These are phyloP conservation scores for Pyronema omphalodes DNA, from an alignment of 495 filamentous ascomycete genomes.

Conservation along the genomic window DNA sequence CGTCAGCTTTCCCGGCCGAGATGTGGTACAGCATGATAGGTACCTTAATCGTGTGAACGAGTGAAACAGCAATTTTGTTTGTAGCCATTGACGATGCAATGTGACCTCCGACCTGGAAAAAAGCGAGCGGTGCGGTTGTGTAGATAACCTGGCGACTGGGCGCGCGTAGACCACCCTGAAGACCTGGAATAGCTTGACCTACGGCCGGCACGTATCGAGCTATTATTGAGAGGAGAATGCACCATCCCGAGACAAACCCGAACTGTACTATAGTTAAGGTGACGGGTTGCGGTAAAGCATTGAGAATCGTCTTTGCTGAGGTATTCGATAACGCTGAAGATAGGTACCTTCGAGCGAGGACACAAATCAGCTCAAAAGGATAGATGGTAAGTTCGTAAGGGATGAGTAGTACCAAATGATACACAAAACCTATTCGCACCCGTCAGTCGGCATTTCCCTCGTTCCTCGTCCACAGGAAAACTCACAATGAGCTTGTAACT, in stretches of 20 bases:
- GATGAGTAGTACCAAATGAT: conserved; percentile 22
- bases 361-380: background rate
- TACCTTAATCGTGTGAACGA: conserved; percentile 90
- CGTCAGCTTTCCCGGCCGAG: background rate
- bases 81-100: conserved; percentile 86
- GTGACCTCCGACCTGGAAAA: conserved; percentile 87
- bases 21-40: background rate
- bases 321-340: conserved; percentile 92
- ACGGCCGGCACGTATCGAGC: conserved; percentile 40
- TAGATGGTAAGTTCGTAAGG: conserved; percentile 7
- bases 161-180: conserved; percentile 63
- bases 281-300: conserved; percentile 74
- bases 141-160: conserved; percentile 68
- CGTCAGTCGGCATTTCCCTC: background rate
- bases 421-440: conserved; percentile 18
- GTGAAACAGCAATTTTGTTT: conserved; percentile 79
- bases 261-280: conserved; percentile 94
- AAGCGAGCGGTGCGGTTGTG: conserved; percentile 73
- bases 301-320: conserved; percentile 92
- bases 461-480: conserved; percentile 10
- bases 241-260: conserved; percentile 78
- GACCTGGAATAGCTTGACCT: conserved; percentile 40
- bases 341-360: conserved; percentile 49
- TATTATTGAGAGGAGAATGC: conserved; percentile 52
- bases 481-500: conserved; percentile 74